These are phyloP conservation scores for Nitzschia sp. DNA, from an alignment of 108 stramenopile genomes.

Conservation along the genomic window DNA sequence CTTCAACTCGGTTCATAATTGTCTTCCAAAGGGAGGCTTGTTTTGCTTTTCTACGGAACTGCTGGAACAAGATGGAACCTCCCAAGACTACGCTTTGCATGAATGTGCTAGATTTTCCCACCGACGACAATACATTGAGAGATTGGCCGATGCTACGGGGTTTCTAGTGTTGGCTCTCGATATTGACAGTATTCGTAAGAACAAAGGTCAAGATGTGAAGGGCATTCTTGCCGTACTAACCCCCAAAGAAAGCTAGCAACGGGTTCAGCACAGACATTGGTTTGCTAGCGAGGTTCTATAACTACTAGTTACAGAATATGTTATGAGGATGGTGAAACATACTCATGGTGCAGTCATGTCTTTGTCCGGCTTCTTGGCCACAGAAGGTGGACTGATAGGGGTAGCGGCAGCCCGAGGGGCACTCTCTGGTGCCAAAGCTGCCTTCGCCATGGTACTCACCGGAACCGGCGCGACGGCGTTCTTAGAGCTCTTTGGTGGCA, in stretches of 20 bases:
- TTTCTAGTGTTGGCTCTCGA: slow-evolving; percentile 23
- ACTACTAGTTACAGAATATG: no score
- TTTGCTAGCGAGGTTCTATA: no score
- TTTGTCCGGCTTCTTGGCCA: no score
- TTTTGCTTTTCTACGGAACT: slow-evolving; percentile 67
- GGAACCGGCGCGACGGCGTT: no score
- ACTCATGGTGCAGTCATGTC: no score
- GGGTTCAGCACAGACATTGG: no score
- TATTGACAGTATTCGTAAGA: slow-evolving; percentile 28
- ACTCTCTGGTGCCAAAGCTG: no score
- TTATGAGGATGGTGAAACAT: no score
- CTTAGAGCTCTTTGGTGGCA: neutral
- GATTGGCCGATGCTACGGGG: slow-evolving; percentile 34
- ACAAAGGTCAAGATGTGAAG: slow-evolving; percentile 29
- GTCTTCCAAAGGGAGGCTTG: slow-evolving; percentile 37
- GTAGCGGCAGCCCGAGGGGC: no score
- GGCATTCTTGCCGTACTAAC: slow-evolving; percentile 23
- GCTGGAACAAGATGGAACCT: slow-evolving; percentile 34
- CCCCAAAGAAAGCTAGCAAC: no score
- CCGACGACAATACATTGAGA: slow-evolving; percentile 48
- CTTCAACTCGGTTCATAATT: slow-evolving; percentile 37
- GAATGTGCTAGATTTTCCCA: slow-evolving; percentile 65
- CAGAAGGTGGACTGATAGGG: no score
- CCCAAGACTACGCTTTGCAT: slow-evolving; percentile 39
- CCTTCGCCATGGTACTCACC: no score